Conservation (phyloP, 257 asterid genomes). For the Cinchona pubescens region DNA sequence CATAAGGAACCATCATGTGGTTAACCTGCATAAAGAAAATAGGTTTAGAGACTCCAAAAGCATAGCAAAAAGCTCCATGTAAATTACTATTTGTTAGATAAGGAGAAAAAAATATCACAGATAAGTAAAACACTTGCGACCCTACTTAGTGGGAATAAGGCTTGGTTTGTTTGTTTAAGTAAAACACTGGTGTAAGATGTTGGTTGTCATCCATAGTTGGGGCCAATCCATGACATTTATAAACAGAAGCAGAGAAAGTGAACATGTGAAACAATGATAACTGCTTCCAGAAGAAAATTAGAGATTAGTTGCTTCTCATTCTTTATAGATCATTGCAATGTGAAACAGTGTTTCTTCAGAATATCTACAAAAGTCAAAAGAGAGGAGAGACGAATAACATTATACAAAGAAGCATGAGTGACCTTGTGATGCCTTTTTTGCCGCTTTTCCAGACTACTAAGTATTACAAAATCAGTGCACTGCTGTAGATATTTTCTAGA, state of each 20-base stretch:
- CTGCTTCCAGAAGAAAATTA: neutral
- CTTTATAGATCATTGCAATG: neutral
- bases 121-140: neutral
- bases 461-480: neutral
- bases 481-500: neutral
- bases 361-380: neutral
- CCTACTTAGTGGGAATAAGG: no score
- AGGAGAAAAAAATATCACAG: neutral
- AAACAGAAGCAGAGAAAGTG: no score
- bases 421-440: neutral
- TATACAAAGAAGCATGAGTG: neutral
- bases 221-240: neutral
- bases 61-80: neutral
- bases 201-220: neutral
- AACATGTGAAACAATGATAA: no score
- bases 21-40: slow-evolving; percentile 55
- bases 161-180: no score
- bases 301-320: neutral
- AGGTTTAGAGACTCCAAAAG: neutral
- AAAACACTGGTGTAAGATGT: neutral
- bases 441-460: neutral
- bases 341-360: neutral
- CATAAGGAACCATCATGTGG: slow-evolving; percentile 78
- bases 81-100: neutral
- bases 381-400: neutral